Evolutionary conservation across 208 protist species (phyloP).

Genomic region (Crithidia mellificae): DNA sequence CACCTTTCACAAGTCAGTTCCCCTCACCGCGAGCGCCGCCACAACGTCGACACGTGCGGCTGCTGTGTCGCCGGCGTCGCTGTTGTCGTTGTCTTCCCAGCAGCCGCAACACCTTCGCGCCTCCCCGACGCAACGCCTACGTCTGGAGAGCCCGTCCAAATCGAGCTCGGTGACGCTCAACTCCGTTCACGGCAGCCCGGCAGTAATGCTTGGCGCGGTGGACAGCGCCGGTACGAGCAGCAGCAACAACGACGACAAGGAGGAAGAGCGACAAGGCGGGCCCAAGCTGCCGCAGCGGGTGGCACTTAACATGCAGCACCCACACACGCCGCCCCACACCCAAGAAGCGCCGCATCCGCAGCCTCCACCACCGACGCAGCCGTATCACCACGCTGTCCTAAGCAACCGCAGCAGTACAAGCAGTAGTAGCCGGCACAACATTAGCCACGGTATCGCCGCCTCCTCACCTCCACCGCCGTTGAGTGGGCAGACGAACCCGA

Average conservation of each 20-base stretch:
- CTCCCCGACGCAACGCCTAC: not conserved
- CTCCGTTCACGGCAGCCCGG: not conserved
- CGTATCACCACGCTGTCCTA: not conserved
- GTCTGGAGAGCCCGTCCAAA: not conserved
- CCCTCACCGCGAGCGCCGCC: not conserved
- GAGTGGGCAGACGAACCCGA: not conserved
- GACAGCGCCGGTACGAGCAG: not conserved
- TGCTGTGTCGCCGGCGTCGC: too few relatives aligned
- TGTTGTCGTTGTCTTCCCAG: too few relatives aligned
- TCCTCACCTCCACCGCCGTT: not conserved
- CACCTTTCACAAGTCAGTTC: too few relatives aligned
- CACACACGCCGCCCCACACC: too few relatives aligned
- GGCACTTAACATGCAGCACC: not conserved
- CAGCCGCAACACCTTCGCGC: not conserved
- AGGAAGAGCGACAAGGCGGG: not conserved
- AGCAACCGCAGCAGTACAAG: not conserved
- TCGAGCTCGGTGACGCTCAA: constrained; percentile 1
- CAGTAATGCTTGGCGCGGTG: not conserved
- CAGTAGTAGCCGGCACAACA: not conserved
- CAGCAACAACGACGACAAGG: not conserved
- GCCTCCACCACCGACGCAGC: too few relatives aligned
- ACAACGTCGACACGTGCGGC: too few relatives aligned
- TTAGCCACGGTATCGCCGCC: not conserved
- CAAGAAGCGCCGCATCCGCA: too few relatives aligned
- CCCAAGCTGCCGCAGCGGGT: not conserved